Base-by-base conservation (phyloP, 2,329 filamentous ascomycete species). In the Ophiostoma tasmaniense region DNA sequence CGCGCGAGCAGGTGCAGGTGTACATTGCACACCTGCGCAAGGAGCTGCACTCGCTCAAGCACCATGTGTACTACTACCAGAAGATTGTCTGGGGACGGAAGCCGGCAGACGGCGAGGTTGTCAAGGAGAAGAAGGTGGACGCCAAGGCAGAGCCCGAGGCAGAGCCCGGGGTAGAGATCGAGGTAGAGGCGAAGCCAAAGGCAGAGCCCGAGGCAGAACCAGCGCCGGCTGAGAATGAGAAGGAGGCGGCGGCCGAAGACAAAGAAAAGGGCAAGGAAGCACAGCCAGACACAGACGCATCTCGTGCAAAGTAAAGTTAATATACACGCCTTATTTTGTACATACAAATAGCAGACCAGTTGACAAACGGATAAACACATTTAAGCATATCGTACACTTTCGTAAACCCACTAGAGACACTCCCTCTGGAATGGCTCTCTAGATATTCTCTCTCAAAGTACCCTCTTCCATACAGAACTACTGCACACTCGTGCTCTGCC, bases 401-500 rank as follows among this genome's bases (percentile, higher is more conserved):
- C 37, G 10, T 33, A 33, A 33, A 6, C 33, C 33, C 33, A 33
- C 8, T 4, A 33, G 8, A n/a, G n/a, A n/a, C n/a, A n/a, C n/a
- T n/a, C n/a, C n/a, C n/a, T n/a, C n/a, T n/a, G n/a, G n/a, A n/a
- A n/a, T n/a, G n/a, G n/a, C n/a, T n/a, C n/a, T n/a, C n/a, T n/a
- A n/a, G n/a, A n/a, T n/a, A n/a, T n/a, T n/a, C n/a, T n/a, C n/a
- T 33, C 33, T 8, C 33, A 33, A 33, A 33, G 33, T 33, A n/a
- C n/a, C n/a, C 33, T 33, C 33, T 33, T 8, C 37, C 14, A 11
- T 1, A 22, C 5, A 3, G n/a, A 17, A 20, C 42, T 67, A 67
- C 59, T 69, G 66, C n/a, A 70, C 52, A 42, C 66, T 66, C 42
- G 39, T 67, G 78, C 83, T 85, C 77, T 85, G 83, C 17, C 85